Evolutionary conservation across 805 yeast species (phyloP), one percentile per base, ranked within the genome.

Genomic region (Kluyveromyces aestuarii): DNA sequence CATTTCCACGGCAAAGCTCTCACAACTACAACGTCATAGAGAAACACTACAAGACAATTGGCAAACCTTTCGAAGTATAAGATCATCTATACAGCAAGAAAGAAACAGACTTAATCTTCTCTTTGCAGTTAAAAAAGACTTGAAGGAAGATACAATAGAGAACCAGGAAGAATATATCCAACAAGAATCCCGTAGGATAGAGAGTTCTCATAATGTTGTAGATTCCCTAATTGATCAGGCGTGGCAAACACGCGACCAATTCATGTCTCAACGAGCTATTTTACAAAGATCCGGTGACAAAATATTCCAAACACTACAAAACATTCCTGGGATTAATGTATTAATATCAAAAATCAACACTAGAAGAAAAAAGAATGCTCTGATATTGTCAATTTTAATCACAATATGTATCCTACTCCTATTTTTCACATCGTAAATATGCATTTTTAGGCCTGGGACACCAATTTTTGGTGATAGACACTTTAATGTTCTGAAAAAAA

Each of bases 141-240:
- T 91, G 42, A 82, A 84, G 48, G 79, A 80, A 30, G 87, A 81
- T 61, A 76, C 81, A 44, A 61, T 60, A 42, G 59, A 55, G 39
- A 67, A 67, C 55, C 87, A 81, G 48, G 80, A 83, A 53, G 86
- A 81, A 52, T 91, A 91, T 63, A 81, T 87, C 62, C 73, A 84
- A 49, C 81, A 84, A 50, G 99, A 91, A 66, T 67, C 87, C 8
- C 71, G 76, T 37, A 72, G 96, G 45, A 84, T 84, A 17, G 87
- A 86, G 54, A 73, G 74, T 46, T 81, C 93, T 40, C 82, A 88
- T 62, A 73, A 75, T 40, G 71, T 89, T 46, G 87, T 95, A 14
- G 97, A 93, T 62, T 70, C 84, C 41, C 71, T 93, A 50, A 74
- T 91, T 37, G 76, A 77, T n/a, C 90, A 84, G 62, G 98, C 96